phyloP scores from a whole-genome alignment of 1,284 basidiomycete species.

The Bjerkandera adusta region DNA sequence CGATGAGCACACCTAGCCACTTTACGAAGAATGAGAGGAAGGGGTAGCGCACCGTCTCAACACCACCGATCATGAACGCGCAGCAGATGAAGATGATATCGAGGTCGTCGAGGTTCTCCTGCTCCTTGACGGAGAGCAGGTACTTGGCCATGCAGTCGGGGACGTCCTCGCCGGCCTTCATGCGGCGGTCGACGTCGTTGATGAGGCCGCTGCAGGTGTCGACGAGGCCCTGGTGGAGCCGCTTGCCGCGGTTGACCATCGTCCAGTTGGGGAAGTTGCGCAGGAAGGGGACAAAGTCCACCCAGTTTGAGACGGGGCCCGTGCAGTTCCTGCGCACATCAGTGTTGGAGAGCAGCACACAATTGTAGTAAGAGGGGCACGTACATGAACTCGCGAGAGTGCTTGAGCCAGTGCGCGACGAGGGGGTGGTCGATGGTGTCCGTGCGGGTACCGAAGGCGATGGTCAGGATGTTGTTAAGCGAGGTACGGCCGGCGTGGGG shows the following conservation, averaged over 20 bases:
- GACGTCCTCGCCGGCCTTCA: slow-evolving; percentile 25
- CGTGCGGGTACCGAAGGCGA: slow-evolving; percentile 36
- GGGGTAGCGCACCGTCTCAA: slow-evolving; percentile 33
- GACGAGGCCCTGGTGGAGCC: slow-evolving; percentile 35
- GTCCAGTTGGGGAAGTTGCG: slow-evolving; percentile 34
- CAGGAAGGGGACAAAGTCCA: slow-evolving; percentile 38
- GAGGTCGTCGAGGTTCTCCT: slow-evolving; percentile 35
- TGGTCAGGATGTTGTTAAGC: slow-evolving; percentile 39
- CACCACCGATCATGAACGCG: slow-evolving; percentile 42
- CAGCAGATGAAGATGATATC: slow-evolving; percentile 38
- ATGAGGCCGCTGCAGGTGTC: slow-evolving; percentile 25
- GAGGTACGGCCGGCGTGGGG: slow-evolving; percentile 30
- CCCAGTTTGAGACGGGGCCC: slow-evolving; percentile 37
- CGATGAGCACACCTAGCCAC: neutral
- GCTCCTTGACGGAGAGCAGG: slow-evolving; percentile 32
- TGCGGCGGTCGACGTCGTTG: slow-evolving; percentile 19
- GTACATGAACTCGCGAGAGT: slow-evolving; percentile 41
- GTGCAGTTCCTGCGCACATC: slow-evolving; percentile 15
- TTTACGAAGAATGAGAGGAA: neutral
- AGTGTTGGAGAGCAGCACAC: neutral
- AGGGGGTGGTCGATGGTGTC: slow-evolving; percentile 32
- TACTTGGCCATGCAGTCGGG: slow-evolving; percentile 36
- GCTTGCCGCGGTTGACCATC: slow-evolving; percentile 30
- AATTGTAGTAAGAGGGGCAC: neutral
- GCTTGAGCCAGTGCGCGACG: slow-evolving; percentile 28